These are phyloP conservation scores for Diplocarpon mali DNA, from an alignment of 2,329 filamentous ascomycete species.

Conservation along the genomic window DNA sequence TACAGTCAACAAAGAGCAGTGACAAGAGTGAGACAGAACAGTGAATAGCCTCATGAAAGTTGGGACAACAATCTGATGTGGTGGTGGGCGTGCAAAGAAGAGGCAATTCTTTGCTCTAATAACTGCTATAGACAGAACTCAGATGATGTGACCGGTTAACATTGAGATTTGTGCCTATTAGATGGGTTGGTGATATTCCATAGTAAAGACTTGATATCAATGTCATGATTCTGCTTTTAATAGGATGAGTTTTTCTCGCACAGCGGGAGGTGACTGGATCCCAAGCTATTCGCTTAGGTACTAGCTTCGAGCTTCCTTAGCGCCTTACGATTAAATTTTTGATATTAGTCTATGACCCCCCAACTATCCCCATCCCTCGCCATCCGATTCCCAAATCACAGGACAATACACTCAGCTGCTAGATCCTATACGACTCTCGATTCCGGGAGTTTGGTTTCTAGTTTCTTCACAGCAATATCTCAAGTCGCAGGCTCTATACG, in stretches of 20 bases:
- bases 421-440: conserved; percentile 27
- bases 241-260: too few species aligned
- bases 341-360: neutral
- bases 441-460: conserved; percentile 40
- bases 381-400: conserved; percentile 14
- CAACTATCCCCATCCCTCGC: conserved; percentile 3
- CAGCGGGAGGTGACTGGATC: neutral
- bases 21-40: too few species aligned
- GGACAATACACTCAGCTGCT: conserved; percentile 17
- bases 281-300: neutral
- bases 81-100: neutral
- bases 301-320: neutral
- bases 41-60: too few species aligned
- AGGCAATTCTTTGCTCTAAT: neutral
- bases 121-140: neutral
- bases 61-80: conserved; percentile 2
- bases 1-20: too few species aligned
- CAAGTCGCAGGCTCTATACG: conserved; percentile 25
- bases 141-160: too few species aligned
- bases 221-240: neutral
- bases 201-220: too few species aligned
- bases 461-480: conserved; percentile 28
- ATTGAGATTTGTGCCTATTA: too few species aligned
- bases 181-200: too few species aligned
- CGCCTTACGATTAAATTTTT: conserved; percentile 3